These are phyloP conservation scores for Alternaria sp. DNA, from an alignment of 2,329 filamentous ascomycete genomes.

Conservation along the genomic window DNA sequence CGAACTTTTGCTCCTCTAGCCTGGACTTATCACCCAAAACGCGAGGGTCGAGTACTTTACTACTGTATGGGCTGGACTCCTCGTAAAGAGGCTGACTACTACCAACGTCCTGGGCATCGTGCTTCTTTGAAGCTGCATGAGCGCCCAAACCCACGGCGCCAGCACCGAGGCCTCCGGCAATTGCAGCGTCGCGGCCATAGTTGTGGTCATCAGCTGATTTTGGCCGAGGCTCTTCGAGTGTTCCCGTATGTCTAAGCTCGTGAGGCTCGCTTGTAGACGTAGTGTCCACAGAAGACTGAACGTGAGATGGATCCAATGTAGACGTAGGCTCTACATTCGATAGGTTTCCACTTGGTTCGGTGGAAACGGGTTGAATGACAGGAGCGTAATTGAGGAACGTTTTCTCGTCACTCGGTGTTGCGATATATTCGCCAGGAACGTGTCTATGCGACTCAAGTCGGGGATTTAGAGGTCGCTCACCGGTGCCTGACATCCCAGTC, in stretches of 20 bases:
- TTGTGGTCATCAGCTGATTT: conserved; percentile 34
- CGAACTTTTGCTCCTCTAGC: conserved; percentile 28
- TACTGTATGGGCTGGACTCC: conserved; percentile 38
- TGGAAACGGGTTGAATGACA: conserved; percentile 13
- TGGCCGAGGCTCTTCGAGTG: conserved; percentile 29
- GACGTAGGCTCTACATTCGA: conserved; percentile 3
- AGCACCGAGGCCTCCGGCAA: conserved; percentile 36
- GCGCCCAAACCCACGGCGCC: conserved; percentile 35
- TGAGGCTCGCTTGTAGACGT: conserved; percentile 18
- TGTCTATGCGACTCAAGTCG: conserved; percentile 48
- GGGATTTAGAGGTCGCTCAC: conserved; percentile 31
- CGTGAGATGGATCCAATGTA: conserved; percentile 2
- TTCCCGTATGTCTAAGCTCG: conserved; percentile 37
- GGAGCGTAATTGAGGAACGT: conserved; percentile 31
- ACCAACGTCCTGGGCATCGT: conserved; percentile 21
- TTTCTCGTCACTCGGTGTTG: conserved; percentile 42
- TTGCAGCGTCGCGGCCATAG: conserved; percentile 36
- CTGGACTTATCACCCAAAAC: conserved; percentile 28
- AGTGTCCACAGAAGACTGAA: background rate
- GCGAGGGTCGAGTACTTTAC: conserved; percentile 40
- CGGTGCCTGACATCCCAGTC: background rate
- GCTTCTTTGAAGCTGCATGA: conserved; percentile 25
- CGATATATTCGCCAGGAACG: conserved; percentile 46
- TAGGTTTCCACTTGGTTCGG: background rate
- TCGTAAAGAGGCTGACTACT: conserved; percentile 23